These are phyloP conservation scores for Megacollybia marginata DNA, from an alignment of 768 basidiomycete genomes.

Conservation along the genomic window DNA sequence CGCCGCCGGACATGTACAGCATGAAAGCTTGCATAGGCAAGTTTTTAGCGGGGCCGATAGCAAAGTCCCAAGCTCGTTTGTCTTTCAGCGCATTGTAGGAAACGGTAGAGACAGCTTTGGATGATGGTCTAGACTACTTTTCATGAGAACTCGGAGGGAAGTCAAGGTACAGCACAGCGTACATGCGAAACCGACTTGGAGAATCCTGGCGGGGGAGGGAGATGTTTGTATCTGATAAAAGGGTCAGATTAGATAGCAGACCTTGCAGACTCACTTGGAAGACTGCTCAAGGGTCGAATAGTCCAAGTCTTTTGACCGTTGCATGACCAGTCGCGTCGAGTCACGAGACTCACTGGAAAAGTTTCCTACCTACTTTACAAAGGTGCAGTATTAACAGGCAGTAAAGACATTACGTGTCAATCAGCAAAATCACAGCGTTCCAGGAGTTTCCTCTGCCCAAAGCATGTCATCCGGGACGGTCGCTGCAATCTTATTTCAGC, in stretches of 20 bases:
- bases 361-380: no score
- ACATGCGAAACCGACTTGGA: slow-evolving; percentile 25
- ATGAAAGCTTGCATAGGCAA: slow-evolving; percentile 97
- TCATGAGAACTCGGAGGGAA: slow-evolving; percentile 19
- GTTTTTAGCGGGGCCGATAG: slow-evolving; percentile 78
- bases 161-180: slow-evolving; percentile 31
- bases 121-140: slow-evolving; percentile 33
- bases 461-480: no score
- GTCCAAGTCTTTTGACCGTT: slow-evolving; percentile 18
- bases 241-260: neutral
- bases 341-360: no score
- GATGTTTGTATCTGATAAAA: slow-evolving; percentile 48
- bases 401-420: no score
- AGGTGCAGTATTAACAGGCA: no score
- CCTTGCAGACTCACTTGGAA: slow-evolving; percentile 23
- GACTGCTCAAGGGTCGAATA: slow-evolving; percentile 33
- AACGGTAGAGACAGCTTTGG: slow-evolving; percentile 21
- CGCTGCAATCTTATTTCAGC: no score
- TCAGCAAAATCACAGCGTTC: no score
- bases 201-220: slow-evolving; percentile 67
- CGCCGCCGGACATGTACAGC: slow-evolving; percentile 97
- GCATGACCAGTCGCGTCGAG: no score
- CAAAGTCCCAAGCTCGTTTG: slow-evolving; percentile 81
- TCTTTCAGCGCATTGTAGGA: slow-evolving; percentile 61
- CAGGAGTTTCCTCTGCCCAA: no score